These are phyloP conservation scores for Cryptococcus depauperatus DNA, from an alignment of 1,284 basidiomycete species.

Conservation along the genomic window DNA sequence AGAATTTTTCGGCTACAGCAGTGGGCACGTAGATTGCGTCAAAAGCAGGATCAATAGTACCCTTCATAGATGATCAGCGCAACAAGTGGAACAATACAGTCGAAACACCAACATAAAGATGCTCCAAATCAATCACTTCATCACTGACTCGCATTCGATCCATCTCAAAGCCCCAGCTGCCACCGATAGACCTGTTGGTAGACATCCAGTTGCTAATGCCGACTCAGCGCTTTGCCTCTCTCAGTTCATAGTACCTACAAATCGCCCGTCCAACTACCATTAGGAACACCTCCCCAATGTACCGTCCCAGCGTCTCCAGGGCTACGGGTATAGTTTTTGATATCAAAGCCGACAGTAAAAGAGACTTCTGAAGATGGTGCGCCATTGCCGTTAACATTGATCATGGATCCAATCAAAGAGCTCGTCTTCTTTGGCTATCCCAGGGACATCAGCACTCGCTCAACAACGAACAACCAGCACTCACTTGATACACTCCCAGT, in stretches of 20 bases:
- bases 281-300: constrained; percentile 41
- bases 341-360: constrained; percentile 34
- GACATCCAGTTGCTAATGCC: constrained; percentile 35
- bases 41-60: constrained; percentile 36
- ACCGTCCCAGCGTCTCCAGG: constrained; percentile 24
- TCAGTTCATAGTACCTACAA: constrained; percentile 40
- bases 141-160: constrained; percentile 22
- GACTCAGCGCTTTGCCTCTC: neutral
- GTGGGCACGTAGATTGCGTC: constrained; percentile 35
- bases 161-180: constrained; percentile 30
- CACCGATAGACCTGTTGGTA: constrained; percentile 17
- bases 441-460: neutral
- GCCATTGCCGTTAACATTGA: constrained; percentile 15
- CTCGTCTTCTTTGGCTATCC: constrained; percentile 13
- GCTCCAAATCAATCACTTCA: constrained; percentile 16
- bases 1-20: constrained; percentile 26
- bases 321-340: constrained; percentile 10
- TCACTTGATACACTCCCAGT: constrained; percentile 35
- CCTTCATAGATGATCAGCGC: constrained; percentile 13
- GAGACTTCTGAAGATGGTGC: constrained; percentile 8
- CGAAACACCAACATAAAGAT: constrained; percentile 20
- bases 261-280: constrained; percentile 20
- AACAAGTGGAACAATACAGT: no score
- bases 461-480: constrained; percentile 1
- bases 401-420: constrained; percentile 25